A percentile compares a stretch with the other conserved stretches of the same genome.
phyloP scores from a whole-genome alignment of 2,329 filamentous ascomycete species.

The Aspergillus niger region DNA sequence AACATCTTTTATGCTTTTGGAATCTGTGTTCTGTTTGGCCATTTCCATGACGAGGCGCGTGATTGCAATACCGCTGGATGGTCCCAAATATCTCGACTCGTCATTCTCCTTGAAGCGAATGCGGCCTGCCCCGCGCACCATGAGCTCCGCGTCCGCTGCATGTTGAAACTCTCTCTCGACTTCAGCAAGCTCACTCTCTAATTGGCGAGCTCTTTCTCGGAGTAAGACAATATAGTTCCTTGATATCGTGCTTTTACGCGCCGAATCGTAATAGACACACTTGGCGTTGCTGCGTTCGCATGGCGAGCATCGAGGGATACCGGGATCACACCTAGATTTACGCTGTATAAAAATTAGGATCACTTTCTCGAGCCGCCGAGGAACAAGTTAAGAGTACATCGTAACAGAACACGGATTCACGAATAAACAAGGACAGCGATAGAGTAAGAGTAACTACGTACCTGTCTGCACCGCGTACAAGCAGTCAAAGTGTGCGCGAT shows the following conservation, averaged over 20 bases:
- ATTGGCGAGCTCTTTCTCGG: constrained; percentile 77
- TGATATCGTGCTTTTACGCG: constrained; percentile 81
- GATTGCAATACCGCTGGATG: constrained; percentile 94
- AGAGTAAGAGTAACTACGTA: constrained; percentile 30
- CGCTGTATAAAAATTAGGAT: constrained; percentile 57
- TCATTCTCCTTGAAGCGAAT: constrained; percentile 83
- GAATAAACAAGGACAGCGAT: constrained; percentile 4
- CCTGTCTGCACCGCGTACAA: constrained; percentile 53
- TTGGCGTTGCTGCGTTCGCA: constrained; percentile 88
- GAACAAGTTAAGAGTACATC: background rate
- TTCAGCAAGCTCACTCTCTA: constrained; percentile 79
- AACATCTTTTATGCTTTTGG: constrained; percentile 87
- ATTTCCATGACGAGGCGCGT: constrained; percentile 94
- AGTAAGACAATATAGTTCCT: constrained; percentile 90
- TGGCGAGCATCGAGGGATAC: constrained; percentile 84
- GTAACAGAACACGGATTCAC: background rate
- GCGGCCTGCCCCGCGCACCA: constrained; percentile 82
- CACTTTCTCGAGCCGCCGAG: background rate
- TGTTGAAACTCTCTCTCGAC: constrained; percentile 76
- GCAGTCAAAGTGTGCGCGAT: constrained; percentile 53
- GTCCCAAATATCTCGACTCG: constrained; percentile 86
- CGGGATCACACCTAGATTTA: constrained; percentile 94
- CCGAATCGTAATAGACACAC: constrained; percentile 94
- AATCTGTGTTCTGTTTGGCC: constrained; percentile 89
- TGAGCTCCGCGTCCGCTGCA: constrained; percentile 73